These are phyloP conservation scores for Mucor piriformis DNA, from an alignment of 371 early-diverging fungal species.

Conservation along the genomic window DNA sequence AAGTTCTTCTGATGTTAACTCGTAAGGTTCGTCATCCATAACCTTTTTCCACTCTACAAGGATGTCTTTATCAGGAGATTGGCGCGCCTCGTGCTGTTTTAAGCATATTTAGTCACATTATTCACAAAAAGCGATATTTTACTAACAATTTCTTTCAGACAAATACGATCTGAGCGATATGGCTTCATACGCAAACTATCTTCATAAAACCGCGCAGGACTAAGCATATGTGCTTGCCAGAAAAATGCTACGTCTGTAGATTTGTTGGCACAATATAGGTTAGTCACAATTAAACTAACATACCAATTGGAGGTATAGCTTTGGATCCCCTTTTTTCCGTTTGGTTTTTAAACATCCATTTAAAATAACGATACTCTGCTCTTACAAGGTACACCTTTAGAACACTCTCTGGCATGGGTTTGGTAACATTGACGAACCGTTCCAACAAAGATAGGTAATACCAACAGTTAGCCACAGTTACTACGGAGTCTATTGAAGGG, in stretches of 20 bases:
- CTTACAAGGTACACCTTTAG: constrained; percentile 7
- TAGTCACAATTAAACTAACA: too few species aligned
- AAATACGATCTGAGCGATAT: not conserved
- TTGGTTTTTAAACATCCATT: not conserved
- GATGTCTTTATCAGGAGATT: too few species aligned
- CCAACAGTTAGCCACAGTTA: constrained; percentile 10
- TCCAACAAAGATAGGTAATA: constrained; percentile 20
- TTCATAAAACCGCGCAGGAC: constrained; percentile 19
- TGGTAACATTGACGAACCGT: constrained; percentile 5
- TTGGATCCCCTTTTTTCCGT: too few species aligned
- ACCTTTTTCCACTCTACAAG: not conserved
- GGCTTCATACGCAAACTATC: not conserved
- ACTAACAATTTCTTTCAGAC: too few species aligned
- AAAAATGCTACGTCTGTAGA: constrained; percentile 23
- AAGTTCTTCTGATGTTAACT: not conserved
- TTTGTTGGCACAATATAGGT: too few species aligned
- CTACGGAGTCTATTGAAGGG: constrained; percentile 6
- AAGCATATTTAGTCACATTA: not conserved
- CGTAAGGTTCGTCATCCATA: constrained; percentile 6
- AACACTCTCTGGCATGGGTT: not conserved
- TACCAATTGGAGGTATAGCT: not conserved
- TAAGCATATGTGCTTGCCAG: constrained; percentile 28
- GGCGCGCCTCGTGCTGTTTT: too few species aligned
- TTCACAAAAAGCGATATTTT: too few species aligned
- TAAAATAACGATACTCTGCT: constrained; percentile 7